Base-by-base conservation (phyloP, 164 flowering plant species). In the Taxillus chinensis region DNA sequence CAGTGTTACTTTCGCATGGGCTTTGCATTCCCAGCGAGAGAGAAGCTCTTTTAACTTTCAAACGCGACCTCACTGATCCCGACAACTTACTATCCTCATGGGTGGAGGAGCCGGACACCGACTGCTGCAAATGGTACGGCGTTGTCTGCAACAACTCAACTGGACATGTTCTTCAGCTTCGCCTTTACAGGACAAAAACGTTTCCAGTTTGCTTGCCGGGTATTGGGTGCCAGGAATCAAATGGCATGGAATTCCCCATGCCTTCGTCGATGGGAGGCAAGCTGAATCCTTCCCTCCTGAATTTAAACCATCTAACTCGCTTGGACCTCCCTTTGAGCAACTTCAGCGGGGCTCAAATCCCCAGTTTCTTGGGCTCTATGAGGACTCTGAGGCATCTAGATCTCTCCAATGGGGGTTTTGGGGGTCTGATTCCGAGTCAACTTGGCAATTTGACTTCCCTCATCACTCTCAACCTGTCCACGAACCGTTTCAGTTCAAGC, bases 71-170 rank as follows among this genome's bases (percentile, higher is more conserved):
- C n/a, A n/a, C n/a, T n/a, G n/a, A n/a, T n/a, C n/a, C n/a, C n/a
- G n/a, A n/a, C n/a, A n/a, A n/a, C n/a, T n/a, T n/a, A n/a, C n/a
- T n/a, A n/a, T n/a, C n/a, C n/a, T n/a, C n/a, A n/a, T n/a, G n/a
- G n/a, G 42, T 64, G 61, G 43, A 60, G 74, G 69, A 41, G 4
- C 16, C 8, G n/a, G 42, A 7, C 40, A 49, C 49, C 67, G 16
- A 72, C 13, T 72, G 75, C 52, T 72, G 71, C 56, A 38, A 39
- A 0, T 72, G 75, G 75, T n/a, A 45, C 43, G 68, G 71, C 4
- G 60, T 72, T 8, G 2, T 0, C 27, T 72, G 75, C 14, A 37
- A 43, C 73, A 64, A 71, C 48, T 7, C 2, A 2, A 75, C 77
- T 0, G 61, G 70, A 6, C 70, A 71, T 60, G 72, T 78, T 0